Conservation (phyloP, 164 flowering plant species). For the Magnolia sinica region DNA sequence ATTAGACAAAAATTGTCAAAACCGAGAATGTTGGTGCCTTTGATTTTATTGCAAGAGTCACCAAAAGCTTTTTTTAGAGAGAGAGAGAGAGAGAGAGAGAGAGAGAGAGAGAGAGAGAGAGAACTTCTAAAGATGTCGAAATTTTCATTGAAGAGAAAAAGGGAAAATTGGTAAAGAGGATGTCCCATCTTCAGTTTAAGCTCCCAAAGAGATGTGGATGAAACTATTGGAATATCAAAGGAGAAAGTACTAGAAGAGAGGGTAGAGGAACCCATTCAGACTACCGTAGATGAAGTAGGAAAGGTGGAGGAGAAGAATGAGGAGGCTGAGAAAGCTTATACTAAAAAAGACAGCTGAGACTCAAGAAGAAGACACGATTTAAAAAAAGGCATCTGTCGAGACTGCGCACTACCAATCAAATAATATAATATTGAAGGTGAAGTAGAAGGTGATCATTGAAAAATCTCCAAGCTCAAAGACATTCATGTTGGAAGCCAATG, state of each 20-base stretch:
- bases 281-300: constrained; percentile 16
- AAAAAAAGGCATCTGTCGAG: constrained; percentile 30
- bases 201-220: constrained; percentile 2
- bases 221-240: constrained; percentile 14
- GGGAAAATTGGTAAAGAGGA: background rate
- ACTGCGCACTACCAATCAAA: constrained; percentile 18
- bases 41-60: constrained; percentile 11
- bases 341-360: constrained; percentile 14
- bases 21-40: constrained; percentile 9
- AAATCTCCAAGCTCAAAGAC: constrained; percentile 61
- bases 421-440: constrained; percentile 55
- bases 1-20: constrained; percentile 13
- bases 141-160: constrained; percentile 4
- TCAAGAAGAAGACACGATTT: background rate
- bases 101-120: constrained; percentile 4
- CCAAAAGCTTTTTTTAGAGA: constrained; percentile 5
- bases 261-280: constrained; percentile 15
- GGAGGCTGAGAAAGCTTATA: constrained; percentile 17
- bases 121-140: constrained; percentile 22
- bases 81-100: constrained; percentile 5
- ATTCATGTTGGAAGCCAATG: constrained; percentile 40
- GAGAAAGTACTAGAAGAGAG: constrained; percentile 4
- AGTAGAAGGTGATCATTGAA: constrained; percentile 73
- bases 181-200: background rate
- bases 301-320: constrained; percentile 17